These are phyloP conservation scores for Moringa oleifera DNA, from an alignment of 345 rosid species.

Conservation along the genomic window DNA sequence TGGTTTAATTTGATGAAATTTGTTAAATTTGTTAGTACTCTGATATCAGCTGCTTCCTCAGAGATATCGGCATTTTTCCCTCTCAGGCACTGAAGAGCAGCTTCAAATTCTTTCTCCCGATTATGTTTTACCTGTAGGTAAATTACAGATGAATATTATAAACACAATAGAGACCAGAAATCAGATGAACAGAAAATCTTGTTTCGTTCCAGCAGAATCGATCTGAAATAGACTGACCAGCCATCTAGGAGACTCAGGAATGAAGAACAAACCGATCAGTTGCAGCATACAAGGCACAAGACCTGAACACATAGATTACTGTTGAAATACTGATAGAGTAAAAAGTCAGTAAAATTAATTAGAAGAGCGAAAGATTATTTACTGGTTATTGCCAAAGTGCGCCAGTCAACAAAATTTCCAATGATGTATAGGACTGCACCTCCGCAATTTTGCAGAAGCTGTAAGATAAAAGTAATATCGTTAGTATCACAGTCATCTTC, in stretches of 20 bases:
- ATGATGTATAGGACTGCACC: neutral
- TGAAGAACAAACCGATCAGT: neutral
- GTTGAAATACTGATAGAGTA: neutral
- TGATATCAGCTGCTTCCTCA: conserved; percentile 44
- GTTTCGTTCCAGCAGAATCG: no score
- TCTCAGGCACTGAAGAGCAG: conserved; percentile 34
- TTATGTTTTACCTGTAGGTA: conserved; percentile 36
- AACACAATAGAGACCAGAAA: neutral
- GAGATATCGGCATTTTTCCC: conserved; percentile 36
- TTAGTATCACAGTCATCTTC: neutral
- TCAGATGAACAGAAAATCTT: no score
- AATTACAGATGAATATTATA: no score
- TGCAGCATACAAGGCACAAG: neutral
- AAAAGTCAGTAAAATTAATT: neutral
- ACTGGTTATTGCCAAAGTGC: neutral
- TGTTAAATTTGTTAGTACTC: no score
- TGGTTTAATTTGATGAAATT: no score
- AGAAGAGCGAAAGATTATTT: no score
- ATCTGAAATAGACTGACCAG: neutral
- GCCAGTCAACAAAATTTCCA: neutral
- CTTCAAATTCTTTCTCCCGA: conserved; percentile 32
- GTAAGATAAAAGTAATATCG: neutral
- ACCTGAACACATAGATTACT: neutral
- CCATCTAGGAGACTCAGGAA: conserved; percentile 7
- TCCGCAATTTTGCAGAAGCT: neutral